Percentiles rank a stretch among this genome's conserved stretches.
These are phyloP conservation scores for Sequoiadendron giganteum DNA, from an alignment of 75 land plant species.

Conservation along the genomic window DNA sequence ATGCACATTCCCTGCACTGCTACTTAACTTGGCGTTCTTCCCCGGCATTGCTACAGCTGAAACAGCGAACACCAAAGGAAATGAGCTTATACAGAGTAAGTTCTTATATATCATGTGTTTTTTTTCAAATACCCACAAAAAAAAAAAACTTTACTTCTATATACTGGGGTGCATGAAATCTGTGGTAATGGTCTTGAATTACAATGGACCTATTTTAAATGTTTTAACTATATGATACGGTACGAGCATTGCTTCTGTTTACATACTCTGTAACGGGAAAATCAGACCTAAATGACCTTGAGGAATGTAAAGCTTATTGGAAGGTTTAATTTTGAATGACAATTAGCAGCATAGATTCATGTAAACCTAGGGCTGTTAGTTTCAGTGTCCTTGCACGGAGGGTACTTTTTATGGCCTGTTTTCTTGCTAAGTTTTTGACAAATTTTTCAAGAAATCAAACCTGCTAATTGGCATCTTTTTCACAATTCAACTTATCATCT, in stretches of 20 bases:
- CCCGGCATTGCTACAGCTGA: background rate
- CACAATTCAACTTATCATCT: background rate
- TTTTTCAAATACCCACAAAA: background rate
- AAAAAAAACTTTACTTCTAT: background rate
- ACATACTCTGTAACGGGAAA: background rate
- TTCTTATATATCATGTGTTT: background rate
- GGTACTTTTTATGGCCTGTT: background rate
- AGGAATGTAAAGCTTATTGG: background rate
- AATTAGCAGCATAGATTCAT: background rate
- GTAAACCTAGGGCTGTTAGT: background rate
- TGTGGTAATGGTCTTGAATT: background rate
- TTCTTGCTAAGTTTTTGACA: background rate
- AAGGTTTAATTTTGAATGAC: background rate
- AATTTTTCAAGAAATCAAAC: background rate
- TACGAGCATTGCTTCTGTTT: background rate
- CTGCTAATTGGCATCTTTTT: background rate
- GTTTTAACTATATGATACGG: background rate
- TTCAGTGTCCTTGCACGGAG: background rate
- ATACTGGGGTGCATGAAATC: background rate
- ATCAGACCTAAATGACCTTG: background rate
- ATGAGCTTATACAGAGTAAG: slow-evolving; percentile 10
- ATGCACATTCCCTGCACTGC: background rate
- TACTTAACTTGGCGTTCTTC: background rate
- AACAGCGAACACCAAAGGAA: background rate
- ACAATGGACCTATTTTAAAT: background rate